These are phyloP conservation scores for Leccinum uliginosum DNA, from an alignment of 768 basidiomycete species.

Conservation along the genomic window DNA sequence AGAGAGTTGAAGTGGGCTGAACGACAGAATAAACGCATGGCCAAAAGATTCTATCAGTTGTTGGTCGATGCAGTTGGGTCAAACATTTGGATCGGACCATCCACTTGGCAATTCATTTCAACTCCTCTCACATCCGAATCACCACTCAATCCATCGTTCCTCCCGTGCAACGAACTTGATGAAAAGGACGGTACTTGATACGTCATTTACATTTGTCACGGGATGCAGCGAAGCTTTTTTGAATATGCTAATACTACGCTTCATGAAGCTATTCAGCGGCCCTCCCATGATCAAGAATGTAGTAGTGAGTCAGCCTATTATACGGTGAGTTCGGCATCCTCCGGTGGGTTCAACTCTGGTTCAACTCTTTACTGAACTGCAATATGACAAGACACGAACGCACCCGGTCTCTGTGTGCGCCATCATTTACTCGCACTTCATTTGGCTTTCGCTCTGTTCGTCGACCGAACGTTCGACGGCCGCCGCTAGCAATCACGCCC, in stretches of 20 bases:
- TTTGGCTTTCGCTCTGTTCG: no score
- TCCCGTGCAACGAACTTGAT: slow-evolving; percentile 45
- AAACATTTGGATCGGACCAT: slow-evolving; percentile 68
- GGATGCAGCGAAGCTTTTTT: slow-evolving; percentile 30
- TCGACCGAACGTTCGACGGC: no score
- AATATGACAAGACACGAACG: no score
- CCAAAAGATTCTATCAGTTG: background rate
- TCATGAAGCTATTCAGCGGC: slow-evolving; percentile 41
- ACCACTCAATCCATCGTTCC: slow-evolving; percentile 39
- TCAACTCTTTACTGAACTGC: no score
- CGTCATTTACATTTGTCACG: slow-evolving; percentile 46
- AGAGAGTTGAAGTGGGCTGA: slow-evolving; percentile 71
- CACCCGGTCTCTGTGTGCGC: no score
- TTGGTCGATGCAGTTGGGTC: background rate
- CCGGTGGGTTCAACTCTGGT: no score
- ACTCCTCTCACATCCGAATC: slow-evolving; percentile 48
- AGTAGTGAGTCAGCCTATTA: no score
- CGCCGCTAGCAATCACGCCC: no score
- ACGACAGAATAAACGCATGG: background rate
- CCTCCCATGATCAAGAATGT: slow-evolving; percentile 36
- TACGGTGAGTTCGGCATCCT: no score
- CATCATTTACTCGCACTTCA: no score
- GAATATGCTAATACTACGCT: slow-evolving; percentile 35
- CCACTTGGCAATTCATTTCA: slow-evolving; percentile 79
- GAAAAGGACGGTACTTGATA: slow-evolving; percentile 34